These are phyloP conservation scores for Salix suchowensis DNA, from an alignment of 345 rosid species.

Conservation along the genomic window DNA sequence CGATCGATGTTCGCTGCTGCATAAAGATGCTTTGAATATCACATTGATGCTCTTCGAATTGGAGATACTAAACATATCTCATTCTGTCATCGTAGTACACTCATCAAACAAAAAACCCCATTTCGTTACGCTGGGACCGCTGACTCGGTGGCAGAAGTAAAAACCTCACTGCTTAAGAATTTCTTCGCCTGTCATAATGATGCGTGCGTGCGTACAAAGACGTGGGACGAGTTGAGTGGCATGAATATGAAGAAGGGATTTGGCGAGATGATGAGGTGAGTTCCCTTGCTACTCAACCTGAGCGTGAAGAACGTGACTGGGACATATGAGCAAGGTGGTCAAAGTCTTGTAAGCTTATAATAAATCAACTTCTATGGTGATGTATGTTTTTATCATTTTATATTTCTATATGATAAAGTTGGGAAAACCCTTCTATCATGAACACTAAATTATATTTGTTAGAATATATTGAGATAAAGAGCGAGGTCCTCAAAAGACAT, in stretches of 20 bases:
- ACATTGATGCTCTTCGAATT: constrained; percentile 6
- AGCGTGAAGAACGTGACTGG: not conserved
- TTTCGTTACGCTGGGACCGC: not conserved
- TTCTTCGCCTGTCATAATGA: not conserved
- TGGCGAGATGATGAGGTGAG: constrained; percentile 7
- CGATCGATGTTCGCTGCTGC: not conserved
- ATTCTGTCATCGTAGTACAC: not conserved
- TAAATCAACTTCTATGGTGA: too few species aligned
- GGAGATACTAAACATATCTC: constrained; percentile 2
- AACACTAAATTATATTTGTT: too few species aligned
- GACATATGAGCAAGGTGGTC: not conserved
- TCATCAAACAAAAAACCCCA: not conserved
- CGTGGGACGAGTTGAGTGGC: not conserved
- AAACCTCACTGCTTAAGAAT: not conserved
- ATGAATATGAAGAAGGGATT: not conserved
- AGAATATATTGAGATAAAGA: too few species aligned
- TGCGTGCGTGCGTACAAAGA: not conserved
- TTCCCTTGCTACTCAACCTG: not conserved
- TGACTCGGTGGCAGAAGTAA: not conserved
- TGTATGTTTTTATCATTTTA: too few species aligned
- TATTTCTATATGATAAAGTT: too few species aligned
- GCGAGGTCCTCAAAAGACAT: too few species aligned
- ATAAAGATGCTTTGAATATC: constrained; percentile 5
- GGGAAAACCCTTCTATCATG: too few species aligned
- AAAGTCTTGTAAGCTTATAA: too few species aligned